A percentile compares a stretch with the other conserved stretches of the same genome.
phyloP scores from a whole-genome alignment of 768 basidiomycete species.

The Clitopilus hobsonii region DNA sequence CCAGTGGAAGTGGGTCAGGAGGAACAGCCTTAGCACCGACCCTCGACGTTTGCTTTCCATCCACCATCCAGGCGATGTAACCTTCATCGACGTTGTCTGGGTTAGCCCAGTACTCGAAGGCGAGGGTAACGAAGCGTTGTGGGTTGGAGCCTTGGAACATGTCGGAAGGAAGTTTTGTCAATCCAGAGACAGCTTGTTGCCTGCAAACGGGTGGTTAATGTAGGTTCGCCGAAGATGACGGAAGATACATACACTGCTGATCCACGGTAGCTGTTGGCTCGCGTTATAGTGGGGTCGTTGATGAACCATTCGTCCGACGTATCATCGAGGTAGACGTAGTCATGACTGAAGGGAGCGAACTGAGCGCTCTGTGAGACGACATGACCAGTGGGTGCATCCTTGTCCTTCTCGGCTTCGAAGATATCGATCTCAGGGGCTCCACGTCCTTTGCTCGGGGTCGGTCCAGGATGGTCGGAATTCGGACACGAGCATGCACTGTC shows the following conservation, averaged over 20 bases:
- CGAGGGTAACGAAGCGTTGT: constrained; percentile 14
- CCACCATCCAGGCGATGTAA: constrained; percentile 73
- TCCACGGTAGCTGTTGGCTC: constrained; percentile 40
- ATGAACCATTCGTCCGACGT: constrained; percentile 28
- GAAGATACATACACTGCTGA: constrained; percentile 34
- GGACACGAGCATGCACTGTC: constrained; percentile 74
- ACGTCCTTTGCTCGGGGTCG: constrained; percentile 46
- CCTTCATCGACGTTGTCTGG: constrained; percentile 49
- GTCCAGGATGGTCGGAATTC: constrained; percentile 75
- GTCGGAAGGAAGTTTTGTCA: constrained; percentile 43
- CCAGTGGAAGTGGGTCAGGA: constrained; percentile 30
- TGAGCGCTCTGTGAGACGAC: constrained; percentile 74
- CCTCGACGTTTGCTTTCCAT: constrained; percentile 43
- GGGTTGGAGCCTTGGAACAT: constrained; percentile 46
- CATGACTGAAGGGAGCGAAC: constrained; percentile 52
- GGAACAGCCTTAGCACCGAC: constrained; percentile 52
- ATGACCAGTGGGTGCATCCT: constrained; percentile 36
- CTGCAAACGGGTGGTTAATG: constrained; percentile 4
- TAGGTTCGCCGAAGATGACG: background rate
- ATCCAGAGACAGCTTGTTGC: constrained; percentile 50
- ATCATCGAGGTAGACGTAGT: constrained; percentile 32
- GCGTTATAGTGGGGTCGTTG: constrained; percentile 24
- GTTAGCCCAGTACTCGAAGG: constrained; percentile 75
- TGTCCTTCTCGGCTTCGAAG: constrained; percentile 71
- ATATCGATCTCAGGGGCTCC: constrained; percentile 83